Percentiles rank a stretch among this genome's conserved stretches.
These are phyloP conservation scores for Trichoderma sp. DNA, from an alignment of 2,329 filamentous ascomycete species.

Conservation along the genomic window DNA sequence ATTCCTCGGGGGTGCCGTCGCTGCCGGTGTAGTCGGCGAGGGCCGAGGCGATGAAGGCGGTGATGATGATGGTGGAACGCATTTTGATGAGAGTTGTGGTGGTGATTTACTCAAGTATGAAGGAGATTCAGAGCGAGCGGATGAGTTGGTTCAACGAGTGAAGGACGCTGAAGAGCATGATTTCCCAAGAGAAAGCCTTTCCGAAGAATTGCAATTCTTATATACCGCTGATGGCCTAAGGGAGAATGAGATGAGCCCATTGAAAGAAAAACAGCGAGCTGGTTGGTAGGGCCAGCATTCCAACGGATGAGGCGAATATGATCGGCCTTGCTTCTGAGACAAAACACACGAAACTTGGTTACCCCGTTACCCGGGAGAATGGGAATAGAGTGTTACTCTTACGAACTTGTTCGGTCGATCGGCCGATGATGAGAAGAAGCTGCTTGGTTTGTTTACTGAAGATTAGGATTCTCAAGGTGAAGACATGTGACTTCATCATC, in stretches of 20 bases:
- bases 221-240: background rate
- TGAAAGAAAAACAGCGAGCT: background rate
- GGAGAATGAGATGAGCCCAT: background rate
- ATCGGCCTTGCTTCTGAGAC: background rate
- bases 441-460: background rate
- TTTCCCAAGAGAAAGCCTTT: background rate
- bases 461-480: background rate
- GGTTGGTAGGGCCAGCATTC: background rate
- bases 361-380: constrained; percentile 2
- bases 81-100: background rate
- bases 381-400: background rate
- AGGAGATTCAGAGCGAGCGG: background rate
- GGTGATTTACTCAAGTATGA: no score
- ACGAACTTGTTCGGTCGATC: background rate
- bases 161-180: background rate
- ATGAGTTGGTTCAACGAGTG: background rate
- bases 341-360: background rate
- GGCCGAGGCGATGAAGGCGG: background rate
- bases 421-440: background rate
- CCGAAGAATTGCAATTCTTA: background rate
- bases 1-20: background rate
- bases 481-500: no score
- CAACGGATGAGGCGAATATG: background rate
- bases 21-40: background rate
- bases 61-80: background rate